A percentile compares a stretch with the other conserved stretches of the same genome.
Conservation (phyloP, 192 early-diverging fungal species). For the Linderina pennispora region DNA sequence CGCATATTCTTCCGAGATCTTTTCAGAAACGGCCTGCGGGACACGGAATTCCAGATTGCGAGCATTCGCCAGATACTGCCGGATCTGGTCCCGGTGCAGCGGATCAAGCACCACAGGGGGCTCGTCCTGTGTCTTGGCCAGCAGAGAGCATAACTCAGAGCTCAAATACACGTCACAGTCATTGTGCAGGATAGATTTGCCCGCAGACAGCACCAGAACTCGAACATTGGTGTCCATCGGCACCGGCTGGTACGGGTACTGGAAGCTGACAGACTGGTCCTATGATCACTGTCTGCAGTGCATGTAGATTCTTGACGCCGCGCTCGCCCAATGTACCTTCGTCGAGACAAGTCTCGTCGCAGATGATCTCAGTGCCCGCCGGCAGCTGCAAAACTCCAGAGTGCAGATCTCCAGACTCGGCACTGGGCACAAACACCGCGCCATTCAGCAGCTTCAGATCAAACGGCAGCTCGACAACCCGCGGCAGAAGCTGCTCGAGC, state of each 20-base stretch:
- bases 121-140: conserved; percentile 9
- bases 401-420: conserved; percentile 48
- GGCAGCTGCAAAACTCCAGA: conserved; percentile 63
- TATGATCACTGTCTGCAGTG: conserved; percentile 53
- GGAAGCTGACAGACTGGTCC: conserved; percentile 59
- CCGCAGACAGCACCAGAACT: conserved; percentile 56
- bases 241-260: conserved; percentile 65
- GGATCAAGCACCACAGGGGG: conserved; percentile 45
- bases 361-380: conserved; percentile 50
- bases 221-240: conserved; percentile 64
- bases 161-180: conserved; percentile 52
- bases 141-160: conserved; percentile 9
- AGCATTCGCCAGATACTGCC: conserved; percentile 53
- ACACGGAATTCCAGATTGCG: conserved; percentile 53
- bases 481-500: conserved; percentile 49
- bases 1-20: conserved; percentile 47
- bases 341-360: conserved; percentile 66
- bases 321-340: conserved; percentile 63
- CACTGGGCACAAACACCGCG: conserved; percentile 50
- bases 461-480: conserved; percentile 56
- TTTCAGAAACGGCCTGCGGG: conserved; percentile 56
- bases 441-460: conserved; percentile 57
- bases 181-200: conserved; percentile 61
- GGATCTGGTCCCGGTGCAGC: conserved; percentile 45
- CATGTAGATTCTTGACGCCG: conserved; percentile 66